Evolutionary conservation across 345 rosid species (phyloP).

Genomic region (Camelina neglecta): DNA sequence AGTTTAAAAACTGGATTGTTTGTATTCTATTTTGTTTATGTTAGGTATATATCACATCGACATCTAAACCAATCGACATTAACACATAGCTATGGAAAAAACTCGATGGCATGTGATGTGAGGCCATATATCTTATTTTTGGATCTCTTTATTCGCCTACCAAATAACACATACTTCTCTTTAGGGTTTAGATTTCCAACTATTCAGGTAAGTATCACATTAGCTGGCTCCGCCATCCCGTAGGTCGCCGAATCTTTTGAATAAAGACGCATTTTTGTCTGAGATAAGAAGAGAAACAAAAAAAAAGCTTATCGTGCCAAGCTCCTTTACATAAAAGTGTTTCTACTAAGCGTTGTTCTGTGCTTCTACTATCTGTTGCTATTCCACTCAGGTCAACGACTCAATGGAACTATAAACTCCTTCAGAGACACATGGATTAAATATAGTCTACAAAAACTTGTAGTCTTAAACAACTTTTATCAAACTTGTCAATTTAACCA

Average conservation of each 20-base stretch:
- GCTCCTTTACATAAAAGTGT: no score
- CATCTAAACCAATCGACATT: not conserved
- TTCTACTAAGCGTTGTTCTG: not conserved
- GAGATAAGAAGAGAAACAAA: not conserved
- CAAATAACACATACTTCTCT: constrained; percentile 14
- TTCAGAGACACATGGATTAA: not conserved
- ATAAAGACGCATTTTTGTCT: not conserved
- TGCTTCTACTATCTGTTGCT: not conserved
- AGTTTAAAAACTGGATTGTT: not conserved
- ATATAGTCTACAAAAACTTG: not conserved
- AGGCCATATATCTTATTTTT: not conserved
- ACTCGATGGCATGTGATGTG: constrained; percentile 16
- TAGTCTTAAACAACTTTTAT: not conserved
- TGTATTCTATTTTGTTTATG: not conserved
- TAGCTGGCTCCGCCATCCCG: not conserved
- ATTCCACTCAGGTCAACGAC: not conserved
- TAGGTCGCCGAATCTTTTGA: constrained; percentile 28
- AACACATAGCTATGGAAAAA: constrained; percentile 6
- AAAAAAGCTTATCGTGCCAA: not conserved
- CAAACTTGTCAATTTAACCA: not conserved
- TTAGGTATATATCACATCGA: constrained; percentile 31
- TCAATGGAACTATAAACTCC: not conserved
- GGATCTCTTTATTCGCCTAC: constrained; percentile 1
- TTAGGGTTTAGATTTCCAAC: constrained; percentile 1
- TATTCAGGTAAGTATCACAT: constrained; percentile 26